Base-by-base conservation (phyloP, 306 rosid species). In the Albizia julibrissin region DNA sequence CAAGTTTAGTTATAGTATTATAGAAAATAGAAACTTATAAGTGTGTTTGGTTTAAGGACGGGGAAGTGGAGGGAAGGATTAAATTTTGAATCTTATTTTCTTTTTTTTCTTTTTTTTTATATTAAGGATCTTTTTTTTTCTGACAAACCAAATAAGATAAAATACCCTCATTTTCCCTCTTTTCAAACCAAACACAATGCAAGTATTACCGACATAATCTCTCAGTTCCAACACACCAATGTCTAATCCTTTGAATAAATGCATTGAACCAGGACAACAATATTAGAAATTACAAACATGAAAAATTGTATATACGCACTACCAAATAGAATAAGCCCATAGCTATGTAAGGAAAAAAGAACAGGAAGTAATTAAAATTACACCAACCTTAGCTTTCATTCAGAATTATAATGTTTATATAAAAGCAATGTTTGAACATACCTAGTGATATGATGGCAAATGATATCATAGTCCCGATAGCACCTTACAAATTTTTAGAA, bases 121-220 rank as follows among this genome's bases (percentile, higher is more conserved):
- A n/a, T n/a, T n/a, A n/a, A n/a, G n/a, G n/a, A n/a, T n/a, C n/a
- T n/a, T n/a, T n/a, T n/a, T n/a, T n/a, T n/a, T n/a, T n/a, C n/a
- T n/a, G n/a, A n/a, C n/a, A n/a, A n/a, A n/a, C n/a, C n/a, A n/a
- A n/a, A n/a, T 54, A 56, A 52, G 50, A 71, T 69, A 42, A 31
- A n/a, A n/a, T n/a, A n/a, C n/a, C n/a, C n/a, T n/a, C n/a, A n/a
- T n/a, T n/a, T n/a, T n/a, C n/a, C n/a, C n/a, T n/a, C n/a, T n/a
- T n/a, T n/a, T n/a, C n/a, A n/a, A n/a, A n/a, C n/a, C n/a, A n/a
- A n/a, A n/a, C n/a, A n/a, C n/a, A n/a, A n/a, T n/a, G n/a, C n/a
- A n/a, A 65, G 77, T 75, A 72, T 69, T 89, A 91, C 96, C 96
- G 66, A 89, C 87, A 88, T 85, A 90, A 80, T 88, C 93, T 42